Percentiles rank a stretch among this genome's conserved stretches.
phyloP scores from a whole-genome alignment of 2,329 filamentous ascomycete species.

The Tolypocladium ovalisporum region DNA sequence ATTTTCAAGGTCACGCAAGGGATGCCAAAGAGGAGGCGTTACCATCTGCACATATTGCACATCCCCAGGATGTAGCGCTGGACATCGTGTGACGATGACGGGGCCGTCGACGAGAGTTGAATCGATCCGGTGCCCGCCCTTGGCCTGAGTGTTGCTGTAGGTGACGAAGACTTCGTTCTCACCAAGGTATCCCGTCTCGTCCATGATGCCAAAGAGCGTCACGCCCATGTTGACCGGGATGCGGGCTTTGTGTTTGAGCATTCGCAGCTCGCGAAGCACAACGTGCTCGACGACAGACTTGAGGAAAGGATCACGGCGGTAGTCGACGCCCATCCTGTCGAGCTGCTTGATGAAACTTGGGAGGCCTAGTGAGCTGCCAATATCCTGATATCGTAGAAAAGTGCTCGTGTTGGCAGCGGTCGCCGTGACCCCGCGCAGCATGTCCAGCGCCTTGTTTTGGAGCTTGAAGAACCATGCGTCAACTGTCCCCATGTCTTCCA shows the following conservation, averaged over 20 bases:
- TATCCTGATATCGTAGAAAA: constrained; percentile 52
- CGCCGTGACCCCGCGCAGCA: constrained; percentile 47
- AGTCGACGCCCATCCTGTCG: constrained; percentile 48
- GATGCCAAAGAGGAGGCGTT: constrained; percentile 47
- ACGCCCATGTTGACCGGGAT: constrained; percentile 61
- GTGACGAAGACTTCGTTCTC: constrained; percentile 61
- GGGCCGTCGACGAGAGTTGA: constrained; percentile 21
- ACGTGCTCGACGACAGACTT: constrained; percentile 59
- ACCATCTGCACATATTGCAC: constrained; percentile 56
- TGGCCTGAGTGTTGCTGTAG: constrained; percentile 28
- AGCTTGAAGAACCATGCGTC: constrained; percentile 49
- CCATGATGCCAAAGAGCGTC: constrained; percentile 77
- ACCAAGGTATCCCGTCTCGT: constrained; percentile 59
- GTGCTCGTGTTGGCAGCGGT: constrained; percentile 49
- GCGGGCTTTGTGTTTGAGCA: constrained; percentile 68
- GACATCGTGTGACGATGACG: constrained; percentile 65
- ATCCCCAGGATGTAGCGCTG: constrained; percentile 73
- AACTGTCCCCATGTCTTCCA: constrained; percentile 63
- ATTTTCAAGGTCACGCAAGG: constrained; percentile 53
- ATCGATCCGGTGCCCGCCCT: constrained; percentile 14
- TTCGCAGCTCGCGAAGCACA: constrained; percentile 58
- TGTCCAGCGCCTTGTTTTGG: constrained; percentile 50
- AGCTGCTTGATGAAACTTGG: constrained; percentile 52
- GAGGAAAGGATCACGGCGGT: constrained; percentile 58
- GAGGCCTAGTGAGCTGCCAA: constrained; percentile 51